Conservation (phyloP, 169 alveolate species). For the Eimeria acervulina region DNA sequence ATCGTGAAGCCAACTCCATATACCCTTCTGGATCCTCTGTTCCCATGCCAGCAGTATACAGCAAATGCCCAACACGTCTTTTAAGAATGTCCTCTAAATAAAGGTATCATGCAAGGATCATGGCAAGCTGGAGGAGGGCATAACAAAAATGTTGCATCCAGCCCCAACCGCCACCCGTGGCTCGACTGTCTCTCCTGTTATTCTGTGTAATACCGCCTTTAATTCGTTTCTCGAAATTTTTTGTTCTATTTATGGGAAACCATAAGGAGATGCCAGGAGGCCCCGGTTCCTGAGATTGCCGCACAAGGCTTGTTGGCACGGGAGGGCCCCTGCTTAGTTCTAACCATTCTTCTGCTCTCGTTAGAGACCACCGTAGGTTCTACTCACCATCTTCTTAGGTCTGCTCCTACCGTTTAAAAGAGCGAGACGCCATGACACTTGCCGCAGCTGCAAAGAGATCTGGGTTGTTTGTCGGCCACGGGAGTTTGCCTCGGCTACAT, state of each 20-base stretch:
- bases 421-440: background rate
- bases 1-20: background rate
- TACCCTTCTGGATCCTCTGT: background rate
- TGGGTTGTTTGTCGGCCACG: background rate
- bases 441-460: background rate
- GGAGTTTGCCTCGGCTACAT: background rate
- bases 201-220: background rate
- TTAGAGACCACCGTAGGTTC: background rate
- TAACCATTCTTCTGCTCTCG: background rate
- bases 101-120: background rate
- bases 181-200: background rate
- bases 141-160: background rate
- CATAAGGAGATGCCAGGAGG: background rate
- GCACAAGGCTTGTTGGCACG: background rate
- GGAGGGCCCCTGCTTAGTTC: conserved; percentile 1
- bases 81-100: background rate
- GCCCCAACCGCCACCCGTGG: background rate
- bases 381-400: background rate
- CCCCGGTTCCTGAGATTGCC: background rate
- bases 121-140: background rate
- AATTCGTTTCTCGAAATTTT: background rate
- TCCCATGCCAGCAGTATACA: background rate
- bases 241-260: background rate
- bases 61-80: background rate
- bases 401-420: background rate